These are phyloP conservation scores for Trichoderma semiorbis DNA, from an alignment of 2,329 filamentous ascomycete species.

Conservation along the genomic window DNA sequence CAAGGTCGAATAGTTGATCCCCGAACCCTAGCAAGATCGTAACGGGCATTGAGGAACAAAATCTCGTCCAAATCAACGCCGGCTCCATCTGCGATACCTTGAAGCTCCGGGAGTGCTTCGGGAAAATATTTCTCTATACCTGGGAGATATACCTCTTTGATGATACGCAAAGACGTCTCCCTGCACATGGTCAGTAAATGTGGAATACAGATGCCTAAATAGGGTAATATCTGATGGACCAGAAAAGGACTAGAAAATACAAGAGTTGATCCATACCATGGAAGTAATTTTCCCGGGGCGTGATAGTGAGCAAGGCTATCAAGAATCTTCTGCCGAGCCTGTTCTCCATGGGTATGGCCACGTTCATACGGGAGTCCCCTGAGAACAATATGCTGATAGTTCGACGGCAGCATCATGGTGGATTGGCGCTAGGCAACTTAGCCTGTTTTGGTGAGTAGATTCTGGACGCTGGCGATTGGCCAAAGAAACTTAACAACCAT, in stretches of 20 bases:
- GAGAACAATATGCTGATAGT: conserved; percentile 26
- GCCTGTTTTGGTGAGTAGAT: background rate
- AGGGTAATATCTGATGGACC: background rate
- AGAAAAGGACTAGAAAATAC: background rate
- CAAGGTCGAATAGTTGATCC: background rate
- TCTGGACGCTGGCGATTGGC: background rate
- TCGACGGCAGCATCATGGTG: background rate
- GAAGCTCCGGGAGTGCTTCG: background rate
- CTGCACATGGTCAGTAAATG: background rate
- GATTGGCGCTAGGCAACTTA: background rate
- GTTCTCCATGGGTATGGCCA: conserved; percentile 23
- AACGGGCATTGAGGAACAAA: background rate
- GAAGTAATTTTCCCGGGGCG: conserved; percentile 22
- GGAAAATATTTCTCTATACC: background rate
- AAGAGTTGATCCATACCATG: background rate
- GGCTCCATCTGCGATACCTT: background rate
- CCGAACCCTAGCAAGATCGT: background rate
- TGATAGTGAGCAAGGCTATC: conserved; percentile 25
- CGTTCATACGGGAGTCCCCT: conserved; percentile 25
- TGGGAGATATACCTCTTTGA: background rate
- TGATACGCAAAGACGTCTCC: background rate
- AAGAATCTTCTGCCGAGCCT: conserved; percentile 24
- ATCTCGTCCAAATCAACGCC: background rate
- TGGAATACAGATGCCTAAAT: background rate
- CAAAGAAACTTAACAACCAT: background rate